Evolutionary conservation across 176 grass and related monocot species (phyloP), one percentile per base, ranked within the genome.

Genomic region (Melocanna baccifera): DNA sequence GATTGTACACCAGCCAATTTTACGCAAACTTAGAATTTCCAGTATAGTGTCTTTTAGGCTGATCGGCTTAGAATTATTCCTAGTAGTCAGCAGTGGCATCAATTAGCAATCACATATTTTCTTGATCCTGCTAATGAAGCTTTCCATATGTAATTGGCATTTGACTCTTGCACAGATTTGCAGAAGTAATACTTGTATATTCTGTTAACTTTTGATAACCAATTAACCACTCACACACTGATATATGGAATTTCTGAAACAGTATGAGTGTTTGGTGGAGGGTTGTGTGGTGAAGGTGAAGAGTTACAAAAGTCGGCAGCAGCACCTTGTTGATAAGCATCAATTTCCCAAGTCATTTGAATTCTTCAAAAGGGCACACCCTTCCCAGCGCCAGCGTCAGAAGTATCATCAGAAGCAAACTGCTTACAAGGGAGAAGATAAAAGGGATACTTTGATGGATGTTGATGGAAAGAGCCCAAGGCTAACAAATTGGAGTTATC

Each of bases 201-300:
- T 46, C 32, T 58, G 16, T 62, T 53, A 8, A 9, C 8, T 34
- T 84, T 59, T 5, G 1, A 79, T 23, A 71, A 62, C 3, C 28
- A 39, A 39, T 9, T 23, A 71, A 62, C 3, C 28, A 39, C 39
- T 9, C 37, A 23, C 23, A 41, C 59, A 34, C 56, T 85, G 23
- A 66, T 18, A 7, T 65, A 6, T 77, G 32, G 36, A 40, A 61
- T 80, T 55, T 86, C 58, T 40, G 30, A 80, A 48, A 83, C 73
- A 99, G 96, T 96, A 99, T 1, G 96, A 99, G 82, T 96, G 96
- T 81, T 82, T 99, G 86, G 96, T 99, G 73, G 96, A 99, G 86
- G 86, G 93, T 48, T 99, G 97, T 77, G 88, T 70, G n/a, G 84
- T 84, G 36, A 99, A 94, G 70, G 69, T 92, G 42, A 96, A 99